Base-by-base conservation (phyloP, 2,329 filamentous ascomycete genomes). In the Aureobasidium sp. region DNA sequence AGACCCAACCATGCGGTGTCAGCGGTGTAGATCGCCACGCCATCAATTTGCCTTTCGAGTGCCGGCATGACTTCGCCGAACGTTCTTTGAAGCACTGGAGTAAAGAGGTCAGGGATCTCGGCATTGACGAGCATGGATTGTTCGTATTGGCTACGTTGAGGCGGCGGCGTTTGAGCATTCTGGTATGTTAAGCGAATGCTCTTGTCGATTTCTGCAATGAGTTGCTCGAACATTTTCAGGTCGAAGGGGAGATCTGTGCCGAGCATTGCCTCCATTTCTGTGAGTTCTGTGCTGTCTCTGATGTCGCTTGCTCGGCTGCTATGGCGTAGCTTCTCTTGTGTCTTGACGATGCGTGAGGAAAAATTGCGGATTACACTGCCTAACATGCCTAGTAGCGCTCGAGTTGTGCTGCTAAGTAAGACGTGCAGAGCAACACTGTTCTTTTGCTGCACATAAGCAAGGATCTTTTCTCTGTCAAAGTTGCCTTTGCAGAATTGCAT, bases 321-420 rank as follows among this genome's bases (percentile, higher is more conserved):
- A 56, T 24, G 57, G 5, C 37, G 27, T 27, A 44, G 42, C 21
- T 39, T 48, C 35, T 45, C 35, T 7, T 42, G 34, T 12, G 29
- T 29, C 30, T 44, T 40, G 21, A 29, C 12, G 19, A 34, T 19
- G 32, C 57, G 57, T 40, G 62, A 57, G 24, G 64, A 53, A 24
- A 61, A 61, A n/a, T 62, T 58, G 7, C 38, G 45, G 55, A 90
- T 73, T 25, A 83, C 79, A 35, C 81, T 81, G 65, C 81, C 86
- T 42, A 83, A 75, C 25, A 85, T 81, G 22, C 81, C 80, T 19
- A 94, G 74, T 58, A 91, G 85, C 17, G 81, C 80, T 11, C 89
- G 80, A 10, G 85, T 85, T 49, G 85, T 82, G 25, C 86, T 90
- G 62, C 83, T 86, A 25, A 94, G 77, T 17, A 93, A 65, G 12